Percentiles rank a stretch among this genome's conserved stretches.
phyloP scores from a whole-genome alignment of 495 filamentous ascomycete species.

The Xanthoparmelia taractica region DNA sequence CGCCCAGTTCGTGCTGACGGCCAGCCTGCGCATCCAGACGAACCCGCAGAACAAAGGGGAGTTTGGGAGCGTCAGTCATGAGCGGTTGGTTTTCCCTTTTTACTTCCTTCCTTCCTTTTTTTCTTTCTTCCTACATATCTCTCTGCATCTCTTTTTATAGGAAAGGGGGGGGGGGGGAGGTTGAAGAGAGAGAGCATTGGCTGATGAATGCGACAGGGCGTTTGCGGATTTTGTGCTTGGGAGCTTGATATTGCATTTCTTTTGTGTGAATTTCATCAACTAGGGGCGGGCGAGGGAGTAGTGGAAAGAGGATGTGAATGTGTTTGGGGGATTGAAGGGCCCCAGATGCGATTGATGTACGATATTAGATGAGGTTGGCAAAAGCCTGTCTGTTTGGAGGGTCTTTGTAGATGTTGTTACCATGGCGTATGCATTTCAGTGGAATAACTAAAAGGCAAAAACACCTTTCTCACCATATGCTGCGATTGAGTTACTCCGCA shows the following conservation, averaged over 20 bases:
- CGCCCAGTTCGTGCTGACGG: constrained; percentile 93
- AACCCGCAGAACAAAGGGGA: constrained; percentile 35
- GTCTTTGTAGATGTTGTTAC: not conserved
- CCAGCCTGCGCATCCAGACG: constrained; percentile 85
- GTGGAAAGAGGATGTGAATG: not conserved
- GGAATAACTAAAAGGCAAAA: not conserved
- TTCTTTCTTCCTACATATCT: not conserved
- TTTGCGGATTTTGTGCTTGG: constrained; percentile 96
- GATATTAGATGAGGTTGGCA: not conserved
- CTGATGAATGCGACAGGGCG: constrained; percentile 47
- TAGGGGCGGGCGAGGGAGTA: constrained; percentile 34
- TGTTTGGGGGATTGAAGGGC: not conserved
- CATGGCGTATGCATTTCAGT: not conserved
- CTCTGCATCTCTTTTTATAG: too few relatives aligned
- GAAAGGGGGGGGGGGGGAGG: not conserved
- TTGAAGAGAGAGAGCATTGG: not conserved
- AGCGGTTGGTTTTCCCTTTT: constrained; percentile 35
- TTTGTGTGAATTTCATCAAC: constrained; percentile 99
- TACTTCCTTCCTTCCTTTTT: constrained; percentile 1
- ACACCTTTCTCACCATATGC: too few relatives aligned
- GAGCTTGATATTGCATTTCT: constrained; percentile 93
- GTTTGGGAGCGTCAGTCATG: constrained; percentile 38
- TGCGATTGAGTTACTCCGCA: too few relatives aligned
- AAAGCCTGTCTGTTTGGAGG: not conserved
- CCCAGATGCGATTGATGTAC: not conserved